phyloP scores from a whole-genome alignment of 352 stramenopile genomes.

The Phytophthora ohioensis region DNA sequence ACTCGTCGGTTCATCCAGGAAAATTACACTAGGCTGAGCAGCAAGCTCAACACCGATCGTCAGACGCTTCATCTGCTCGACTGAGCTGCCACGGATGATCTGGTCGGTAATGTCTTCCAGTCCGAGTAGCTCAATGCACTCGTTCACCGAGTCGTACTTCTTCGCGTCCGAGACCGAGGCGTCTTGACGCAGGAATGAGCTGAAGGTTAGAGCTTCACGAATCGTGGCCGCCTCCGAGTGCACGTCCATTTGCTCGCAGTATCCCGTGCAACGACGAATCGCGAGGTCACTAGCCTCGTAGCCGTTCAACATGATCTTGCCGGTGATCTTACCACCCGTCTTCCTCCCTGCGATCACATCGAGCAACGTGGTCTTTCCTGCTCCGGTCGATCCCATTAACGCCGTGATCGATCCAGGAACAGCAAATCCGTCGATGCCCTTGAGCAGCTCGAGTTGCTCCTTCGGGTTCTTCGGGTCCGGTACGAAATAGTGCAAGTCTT shows the following conservation, averaged over 20 bases:
- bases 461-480: constrained; percentile 27
- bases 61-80: constrained; percentile 21
- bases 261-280: constrained; percentile 6
- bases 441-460: constrained; percentile 42
- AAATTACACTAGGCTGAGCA: constrained; percentile 13
- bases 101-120: constrained; percentile 12
- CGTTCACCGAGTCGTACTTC: constrained; percentile 12
- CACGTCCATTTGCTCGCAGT: constrained; percentile 10
- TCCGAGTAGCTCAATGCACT: constrained; percentile 13
- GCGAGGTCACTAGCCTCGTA: constrained; percentile 7
- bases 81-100: constrained; percentile 17
- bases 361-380: constrained; percentile 13
- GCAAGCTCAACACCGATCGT: constrained; percentile 14
- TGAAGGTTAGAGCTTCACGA: constrained; percentile 9
- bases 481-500: constrained; percentile 31
- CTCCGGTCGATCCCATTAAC: constrained; percentile 11
- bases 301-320: constrained; percentile 10
- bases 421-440: constrained; percentile 15
- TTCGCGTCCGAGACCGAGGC: constrained; percentile 9
- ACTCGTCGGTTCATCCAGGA: constrained; percentile 14
- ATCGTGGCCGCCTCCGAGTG: constrained; percentile 9
- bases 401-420: constrained; percentile 12
- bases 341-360: constrained; percentile 12
- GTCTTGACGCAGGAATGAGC: constrained; percentile 5
- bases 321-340: constrained; percentile 7